A percentile compares a stretch with the other conserved stretches of the same genome.
phyloP scores from a whole-genome alignment of 1,284 basidiomycete species.

The Inonotus hispidus region DNA sequence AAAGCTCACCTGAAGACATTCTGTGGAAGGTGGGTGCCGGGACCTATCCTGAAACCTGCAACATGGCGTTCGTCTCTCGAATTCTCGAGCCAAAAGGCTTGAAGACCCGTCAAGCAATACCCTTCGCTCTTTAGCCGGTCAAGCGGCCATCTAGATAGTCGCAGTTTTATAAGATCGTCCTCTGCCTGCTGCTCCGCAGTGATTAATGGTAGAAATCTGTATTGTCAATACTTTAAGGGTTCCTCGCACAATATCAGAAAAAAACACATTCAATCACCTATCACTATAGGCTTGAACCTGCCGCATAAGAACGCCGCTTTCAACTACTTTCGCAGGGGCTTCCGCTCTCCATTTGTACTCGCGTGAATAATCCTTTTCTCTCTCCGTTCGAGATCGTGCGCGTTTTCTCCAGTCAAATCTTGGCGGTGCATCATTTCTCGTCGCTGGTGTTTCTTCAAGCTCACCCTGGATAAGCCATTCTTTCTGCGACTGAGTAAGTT shows the following conservation, averaged over 20 bases:
- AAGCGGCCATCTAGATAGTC: slow-evolving; percentile 62
- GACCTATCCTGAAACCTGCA: slow-evolving; percentile 54
- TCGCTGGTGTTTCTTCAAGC: not conserved
- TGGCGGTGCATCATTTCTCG: not conserved
- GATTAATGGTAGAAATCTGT: slow-evolving; percentile 61
- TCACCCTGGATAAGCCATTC: slow-evolving; percentile 11
- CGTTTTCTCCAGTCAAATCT: slow-evolving; percentile 13
- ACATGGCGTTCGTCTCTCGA: slow-evolving; percentile 55
- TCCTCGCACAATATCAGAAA: too few relatives aligned
- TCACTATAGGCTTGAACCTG: slow-evolving; percentile 23
- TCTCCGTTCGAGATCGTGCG: slow-evolving; percentile 1
- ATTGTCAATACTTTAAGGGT: too few relatives aligned
- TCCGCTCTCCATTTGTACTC: not conserved
- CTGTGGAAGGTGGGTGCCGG: slow-evolving; percentile 51
- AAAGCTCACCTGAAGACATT: slow-evolving; percentile 57
- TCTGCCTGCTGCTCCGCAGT: slow-evolving; percentile 60
- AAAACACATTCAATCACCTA: slow-evolving; percentile 30
- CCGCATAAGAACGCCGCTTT: not conserved
- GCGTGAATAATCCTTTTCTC: not conserved
- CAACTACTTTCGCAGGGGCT: not conserved
- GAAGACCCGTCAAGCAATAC: slow-evolving; percentile 59
- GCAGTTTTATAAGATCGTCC: slow-evolving; percentile 49
- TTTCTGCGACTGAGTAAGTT: slow-evolving; percentile 5
- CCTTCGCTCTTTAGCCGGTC: slow-evolving; percentile 58
- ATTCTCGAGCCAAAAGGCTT: slow-evolving; percentile 59